Percentiles rank a stretch among this genome's conserved stretches.
These are phyloP conservation scores for Alternaria metachromatica DNA, from an alignment of 2,329 filamentous ascomycete genomes.

Conservation along the genomic window DNA sequence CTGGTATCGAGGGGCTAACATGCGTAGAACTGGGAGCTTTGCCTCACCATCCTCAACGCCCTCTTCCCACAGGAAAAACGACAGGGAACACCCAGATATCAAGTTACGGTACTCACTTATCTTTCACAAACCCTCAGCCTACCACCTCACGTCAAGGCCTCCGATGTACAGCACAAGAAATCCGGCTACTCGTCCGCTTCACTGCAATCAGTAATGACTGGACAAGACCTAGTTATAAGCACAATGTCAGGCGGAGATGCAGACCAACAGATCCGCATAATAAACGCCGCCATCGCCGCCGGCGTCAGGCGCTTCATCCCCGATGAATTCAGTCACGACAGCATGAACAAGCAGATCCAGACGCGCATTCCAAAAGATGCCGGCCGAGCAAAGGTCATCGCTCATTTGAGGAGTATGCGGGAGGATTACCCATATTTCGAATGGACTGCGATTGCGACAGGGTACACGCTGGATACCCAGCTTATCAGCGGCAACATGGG, in stretches of 20 bases:
- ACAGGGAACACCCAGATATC: conserved; percentile 5
- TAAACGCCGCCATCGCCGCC: conserved; percentile 50
- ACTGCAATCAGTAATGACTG: conserved; percentile 41
- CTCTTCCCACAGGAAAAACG: conserved; percentile 13
- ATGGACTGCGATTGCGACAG: conserved; percentile 46
- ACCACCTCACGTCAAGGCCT: conserved; percentile 17
- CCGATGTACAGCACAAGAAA: conserved; percentile 25
- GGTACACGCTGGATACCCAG: conserved; percentile 40
- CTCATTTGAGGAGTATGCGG: conserved; percentile 33
- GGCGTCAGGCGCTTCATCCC: conserved; percentile 52
- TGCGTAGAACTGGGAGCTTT: conserved; percentile 33
- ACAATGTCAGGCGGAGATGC: conserved; percentile 37
- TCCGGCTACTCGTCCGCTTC: conserved; percentile 42
- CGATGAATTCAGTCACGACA: conserved; percentile 50
- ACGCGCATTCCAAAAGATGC: conserved; percentile 36
- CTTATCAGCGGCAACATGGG: conserved; percentile 46
- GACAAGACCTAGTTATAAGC: conserved; percentile 49
- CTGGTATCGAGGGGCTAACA: conserved; percentile 6
- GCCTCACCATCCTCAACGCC: conserved; percentile 32
- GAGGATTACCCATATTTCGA: conserved; percentile 25
- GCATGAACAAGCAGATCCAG: conserved; percentile 40
- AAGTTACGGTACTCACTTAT: conserved; percentile 36
- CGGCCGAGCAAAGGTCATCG: conserved; percentile 38
- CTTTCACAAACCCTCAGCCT: conserved; percentile 29
- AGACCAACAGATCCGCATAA: conserved; percentile 37